Evolutionary conservation across 164 flowering plant species (phyloP).

Genomic region (Liriodendron chinense): DNA sequence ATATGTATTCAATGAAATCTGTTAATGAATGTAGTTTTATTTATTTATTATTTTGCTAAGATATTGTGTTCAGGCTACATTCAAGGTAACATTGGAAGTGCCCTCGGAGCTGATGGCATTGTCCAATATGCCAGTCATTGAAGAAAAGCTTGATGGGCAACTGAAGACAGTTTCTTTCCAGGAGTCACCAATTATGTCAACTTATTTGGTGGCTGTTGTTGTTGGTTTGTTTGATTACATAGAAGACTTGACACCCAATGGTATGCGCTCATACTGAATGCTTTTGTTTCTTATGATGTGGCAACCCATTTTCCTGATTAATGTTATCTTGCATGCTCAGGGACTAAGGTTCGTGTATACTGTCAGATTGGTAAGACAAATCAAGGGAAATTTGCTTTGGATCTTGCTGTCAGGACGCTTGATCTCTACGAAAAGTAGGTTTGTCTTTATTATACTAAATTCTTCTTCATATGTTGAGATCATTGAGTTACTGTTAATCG

Average conservation of each 20-base stretch:
- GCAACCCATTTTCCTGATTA: background rate
- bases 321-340: slow-evolving; percentile 27
- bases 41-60: too few relatives aligned
- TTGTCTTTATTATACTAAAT: background rate
- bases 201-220: slow-evolving; percentile 90
- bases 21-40: background rate
- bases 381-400: slow-evolving; percentile 87
- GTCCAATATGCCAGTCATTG: slow-evolving; percentile 85
- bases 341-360: slow-evolving; percentile 80
- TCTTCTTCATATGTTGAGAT: background rate
- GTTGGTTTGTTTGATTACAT: slow-evolving; percentile 91
- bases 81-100: slow-evolving; percentile 76
- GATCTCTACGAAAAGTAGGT: slow-evolving; percentile 72
- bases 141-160: slow-evolving; percentile 60
- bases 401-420: slow-evolving; percentile 88
- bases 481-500: background rate
- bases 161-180: too few relatives aligned
- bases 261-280: slow-evolving; percentile 31
- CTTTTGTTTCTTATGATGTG: background rate
- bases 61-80: slow-evolving; percentile 63
- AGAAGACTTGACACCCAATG: slow-evolving; percentile 82
- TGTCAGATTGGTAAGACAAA: slow-evolving; percentile 78
- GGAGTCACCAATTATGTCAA: too few relatives aligned
- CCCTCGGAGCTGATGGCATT: slow-evolving; percentile 80
- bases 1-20: too few relatives aligned